These are phyloP conservation scores for Vigna nakashimae DNA, from an alignment of 306 rosid species.

Conservation along the genomic window DNA sequence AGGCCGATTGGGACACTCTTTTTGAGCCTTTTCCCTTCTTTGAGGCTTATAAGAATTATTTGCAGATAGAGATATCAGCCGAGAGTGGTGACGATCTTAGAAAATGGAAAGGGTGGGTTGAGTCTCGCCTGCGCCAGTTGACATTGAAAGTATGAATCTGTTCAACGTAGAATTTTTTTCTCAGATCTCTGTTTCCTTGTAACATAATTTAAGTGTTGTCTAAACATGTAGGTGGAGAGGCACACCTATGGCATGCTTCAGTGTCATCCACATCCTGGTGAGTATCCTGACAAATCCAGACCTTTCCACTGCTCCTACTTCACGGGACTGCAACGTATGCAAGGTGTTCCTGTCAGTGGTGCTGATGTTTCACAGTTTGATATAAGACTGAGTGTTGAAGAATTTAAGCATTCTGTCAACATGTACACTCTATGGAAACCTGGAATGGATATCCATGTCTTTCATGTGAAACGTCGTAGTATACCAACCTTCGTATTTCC, in stretches of 20 bases:
- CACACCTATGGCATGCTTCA: constrained; percentile 80
- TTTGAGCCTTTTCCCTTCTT: constrained; percentile 85
- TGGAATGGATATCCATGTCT: constrained; percentile 77
- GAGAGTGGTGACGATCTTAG: constrained; percentile 84
- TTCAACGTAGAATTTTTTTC: background rate
- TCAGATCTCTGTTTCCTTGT: constrained; percentile 22
- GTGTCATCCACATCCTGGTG: constrained; percentile 95
- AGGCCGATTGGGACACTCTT: constrained; percentile 89
- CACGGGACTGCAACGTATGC: constrained; percentile 93
- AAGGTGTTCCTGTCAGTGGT: constrained; percentile 65
- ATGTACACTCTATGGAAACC: constrained; percentile 62
- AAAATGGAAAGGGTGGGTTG: constrained; percentile 99
- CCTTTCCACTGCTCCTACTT: constrained; percentile 80
- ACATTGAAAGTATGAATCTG: constrained; percentile 73
- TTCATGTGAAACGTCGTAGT: constrained; percentile 76
- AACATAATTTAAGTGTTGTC: constrained; percentile 29
- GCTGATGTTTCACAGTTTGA: constrained; percentile 65
- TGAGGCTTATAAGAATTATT: constrained; percentile 83
- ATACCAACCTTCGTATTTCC: constrained; percentile 87
- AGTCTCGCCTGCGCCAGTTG: constrained; percentile 90
- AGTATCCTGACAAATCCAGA: constrained; percentile 75
- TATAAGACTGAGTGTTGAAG: constrained; percentile 73
- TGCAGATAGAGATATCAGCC: constrained; percentile 82
- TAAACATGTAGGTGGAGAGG: constrained; percentile 76
- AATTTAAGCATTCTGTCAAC: constrained; percentile 76